phyloP scores from a whole-genome alignment of 2,329 filamentous ascomycete genomes.

The Paraphoma sp. region DNA sequence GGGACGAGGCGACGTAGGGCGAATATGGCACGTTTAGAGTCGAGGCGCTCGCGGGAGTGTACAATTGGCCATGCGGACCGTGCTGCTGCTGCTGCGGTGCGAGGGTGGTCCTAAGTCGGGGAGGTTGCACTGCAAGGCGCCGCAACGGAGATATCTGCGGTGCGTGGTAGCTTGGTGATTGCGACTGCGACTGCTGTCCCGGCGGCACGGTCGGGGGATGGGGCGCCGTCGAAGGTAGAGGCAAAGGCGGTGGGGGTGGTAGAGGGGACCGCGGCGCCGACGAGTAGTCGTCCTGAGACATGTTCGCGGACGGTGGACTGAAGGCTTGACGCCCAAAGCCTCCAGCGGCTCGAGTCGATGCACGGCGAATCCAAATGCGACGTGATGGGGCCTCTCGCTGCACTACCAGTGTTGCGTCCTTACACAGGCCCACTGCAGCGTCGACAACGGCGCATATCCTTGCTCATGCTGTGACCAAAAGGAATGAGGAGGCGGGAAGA shows the following conservation, averaged over 20 bases:
- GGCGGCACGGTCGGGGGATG: slow-evolving; percentile 21
- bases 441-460: slow-evolving; percentile 10
- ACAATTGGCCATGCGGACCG: slow-evolving; percentile 36
- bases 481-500: slow-evolving; percentile 18
- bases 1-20: slow-evolving; percentile 39
- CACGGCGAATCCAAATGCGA: slow-evolving; percentile 25
- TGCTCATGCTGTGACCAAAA: slow-evolving; percentile 14
- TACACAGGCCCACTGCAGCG: slow-evolving; percentile 16
- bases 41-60: slow-evolving; percentile 49
- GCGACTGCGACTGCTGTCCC: too few relatives aligned
- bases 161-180: slow-evolving; percentile 17
- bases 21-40: slow-evolving; percentile 46
- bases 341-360: slow-evolving; percentile 41
- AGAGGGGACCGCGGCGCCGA: slow-evolving; percentile 23
- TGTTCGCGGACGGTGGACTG: slow-evolving; percentile 22
- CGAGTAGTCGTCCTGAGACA: slow-evolving; percentile 31
- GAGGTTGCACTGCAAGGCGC: slow-evolving; percentile 50
- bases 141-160: slow-evolving; percentile 38
- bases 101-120: slow-evolving; percentile 50
- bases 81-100: slow-evolving; percentile 38
- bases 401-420: slow-evolving; percentile 20
- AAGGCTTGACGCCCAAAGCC: slow-evolving; percentile 31
- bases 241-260: slow-evolving; percentile 29
- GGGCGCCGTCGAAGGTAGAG: slow-evolving; percentile 30
- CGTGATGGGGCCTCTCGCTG: slow-evolving; percentile 10